A percentile compares a stretch with the other conserved stretches of the same genome.
Evolutionary conservation across 2,329 filamentous ascomycete genomes (phyloP).

Genomic region (Penicillium sp.): DNA sequence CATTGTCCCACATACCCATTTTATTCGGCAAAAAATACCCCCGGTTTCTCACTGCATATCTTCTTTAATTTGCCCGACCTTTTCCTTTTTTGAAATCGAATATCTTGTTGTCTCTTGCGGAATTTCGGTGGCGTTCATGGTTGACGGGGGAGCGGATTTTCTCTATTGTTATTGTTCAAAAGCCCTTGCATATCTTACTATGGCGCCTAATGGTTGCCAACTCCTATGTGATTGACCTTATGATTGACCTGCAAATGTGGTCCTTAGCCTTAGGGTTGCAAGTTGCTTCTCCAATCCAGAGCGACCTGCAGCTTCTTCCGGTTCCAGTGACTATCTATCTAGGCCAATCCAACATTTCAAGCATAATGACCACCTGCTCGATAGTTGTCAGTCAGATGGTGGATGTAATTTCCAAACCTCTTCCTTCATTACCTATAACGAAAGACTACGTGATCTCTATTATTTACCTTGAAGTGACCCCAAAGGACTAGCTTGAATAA

Average conservation of each 20-base stretch:
- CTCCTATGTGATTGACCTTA: not conserved
- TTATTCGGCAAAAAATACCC: conserved; percentile 20
- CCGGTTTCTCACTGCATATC: conserved; percentile 1
- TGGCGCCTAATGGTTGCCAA: not conserved
- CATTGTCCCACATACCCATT: not conserved
- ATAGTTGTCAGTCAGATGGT: no score
- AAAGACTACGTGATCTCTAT: no score
- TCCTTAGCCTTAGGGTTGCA: no score
- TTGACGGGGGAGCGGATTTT: not conserved
- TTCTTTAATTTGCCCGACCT: not conserved
- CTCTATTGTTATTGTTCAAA: not conserved
- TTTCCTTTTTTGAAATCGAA: not conserved
- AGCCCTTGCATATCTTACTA: not conserved
- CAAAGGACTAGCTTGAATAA: not conserved
- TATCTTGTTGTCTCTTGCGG: not conserved
- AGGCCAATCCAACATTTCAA: no score
- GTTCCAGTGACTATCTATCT: no score
- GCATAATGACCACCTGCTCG: not conserved
- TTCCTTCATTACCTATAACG: no score
- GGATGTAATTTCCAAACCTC: not conserved
- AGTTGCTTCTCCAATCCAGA: no score
- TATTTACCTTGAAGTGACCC: no score
- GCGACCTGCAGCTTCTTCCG: no score
- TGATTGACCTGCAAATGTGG: not conserved
- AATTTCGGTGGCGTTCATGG: not conserved